A percentile compares a stretch with the other conserved stretches of the same genome.
Conservation (phyloP, 495 filamentous ascomycete species). For the Daldinia decipiens region DNA sequence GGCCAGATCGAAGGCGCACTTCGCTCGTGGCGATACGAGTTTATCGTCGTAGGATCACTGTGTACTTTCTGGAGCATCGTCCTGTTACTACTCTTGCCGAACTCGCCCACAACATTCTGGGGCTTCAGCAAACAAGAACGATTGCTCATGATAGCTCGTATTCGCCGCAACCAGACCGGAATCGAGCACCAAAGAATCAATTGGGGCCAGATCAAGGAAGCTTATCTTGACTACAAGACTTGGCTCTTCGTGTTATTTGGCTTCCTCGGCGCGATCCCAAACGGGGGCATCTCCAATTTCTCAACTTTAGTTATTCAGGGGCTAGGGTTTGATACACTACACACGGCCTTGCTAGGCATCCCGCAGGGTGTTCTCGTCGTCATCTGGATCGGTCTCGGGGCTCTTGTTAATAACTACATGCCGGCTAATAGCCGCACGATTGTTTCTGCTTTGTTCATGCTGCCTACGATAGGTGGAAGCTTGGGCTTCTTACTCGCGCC, state of each 20-base stretch:
- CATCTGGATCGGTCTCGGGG: conserved; percentile 3
- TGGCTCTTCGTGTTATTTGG: conserved; percentile 19
- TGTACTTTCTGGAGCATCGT: conserved; percentile 31
- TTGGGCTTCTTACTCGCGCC: conserved; percentile 6
- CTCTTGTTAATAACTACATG: conserved; percentile 11
- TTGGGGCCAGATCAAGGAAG: conserved; percentile 21
- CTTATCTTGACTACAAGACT: conserved; percentile 15
- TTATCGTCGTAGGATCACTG: conserved; percentile 40
- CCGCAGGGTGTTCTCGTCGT: conserved; percentile 1
- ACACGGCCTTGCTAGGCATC: conserved; percentile 19
- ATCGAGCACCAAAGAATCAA: conserved; percentile 15
- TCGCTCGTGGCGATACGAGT: conserved; percentile 30
- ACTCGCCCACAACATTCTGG: conserved; percentile 26
- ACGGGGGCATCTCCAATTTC: conserved; percentile 16
- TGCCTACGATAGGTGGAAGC: conserved; percentile 16
- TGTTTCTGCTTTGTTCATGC: conserved; percentile 20
- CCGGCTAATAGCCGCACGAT: conserved; percentile 12
- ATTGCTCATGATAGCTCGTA: conserved; percentile 21
- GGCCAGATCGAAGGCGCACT: conserved; percentile 22
- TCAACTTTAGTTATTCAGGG: conserved; percentile 20
- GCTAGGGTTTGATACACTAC: conserved; percentile 12
- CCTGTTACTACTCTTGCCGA: conserved; percentile 32
- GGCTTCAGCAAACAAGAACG: conserved; percentile 29
- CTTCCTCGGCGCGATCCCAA: conserved; percentile 14
- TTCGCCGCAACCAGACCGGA: conserved; percentile 27